Evolutionary conservation across 805 yeast genomes (phyloP).

Genomic region (Metschnikowia shivogae): DNA sequence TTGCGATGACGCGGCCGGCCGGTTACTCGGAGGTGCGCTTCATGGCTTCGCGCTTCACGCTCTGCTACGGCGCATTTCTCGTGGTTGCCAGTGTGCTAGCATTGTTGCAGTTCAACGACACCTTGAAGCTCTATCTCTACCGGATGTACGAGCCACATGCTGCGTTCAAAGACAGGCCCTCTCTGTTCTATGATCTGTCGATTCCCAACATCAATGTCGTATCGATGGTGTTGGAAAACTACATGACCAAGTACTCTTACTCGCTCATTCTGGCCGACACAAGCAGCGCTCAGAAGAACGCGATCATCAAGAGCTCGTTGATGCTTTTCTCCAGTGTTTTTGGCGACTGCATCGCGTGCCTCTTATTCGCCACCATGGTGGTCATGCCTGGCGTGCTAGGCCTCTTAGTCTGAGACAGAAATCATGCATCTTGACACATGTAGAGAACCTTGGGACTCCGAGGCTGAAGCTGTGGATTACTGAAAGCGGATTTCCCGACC

Average conservation of each 20-base stretch:
- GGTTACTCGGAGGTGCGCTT: conserved; percentile 4
- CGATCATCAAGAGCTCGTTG: conserved; percentile 1
- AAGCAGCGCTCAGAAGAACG: background rate
- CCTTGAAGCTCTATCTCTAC: conserved; percentile 11
- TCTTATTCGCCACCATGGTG: conserved; percentile 12
- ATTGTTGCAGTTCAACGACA: conserved; percentile 10
- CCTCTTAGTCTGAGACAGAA: background rate
- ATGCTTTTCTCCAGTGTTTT: conserved; percentile 3
- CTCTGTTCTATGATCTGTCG: conserved; percentile 4
- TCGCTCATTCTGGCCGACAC: conserved; percentile 1
- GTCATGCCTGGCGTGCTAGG: conserved; percentile 11
- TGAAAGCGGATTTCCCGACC: no score
- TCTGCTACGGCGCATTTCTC: conserved; percentile 11
- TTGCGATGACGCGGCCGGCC: background rate
- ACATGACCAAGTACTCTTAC: conserved; percentile 12
- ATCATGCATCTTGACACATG: background rate
- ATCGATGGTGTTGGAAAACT: conserved; percentile 8
- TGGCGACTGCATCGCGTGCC: conserved; percentile 9
- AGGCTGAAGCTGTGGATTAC: no score
- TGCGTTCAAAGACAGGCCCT: background rate
- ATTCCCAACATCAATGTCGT: conserved; percentile 8
- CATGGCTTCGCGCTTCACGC: conserved; percentile 7
- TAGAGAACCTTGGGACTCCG: no score
- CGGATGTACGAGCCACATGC: conserved; percentile 9
- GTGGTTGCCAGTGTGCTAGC: conserved; percentile 4